Evolutionary conservation across 306 rosid species (phyloP).

Genomic region (Sicyos edulis): DNA sequence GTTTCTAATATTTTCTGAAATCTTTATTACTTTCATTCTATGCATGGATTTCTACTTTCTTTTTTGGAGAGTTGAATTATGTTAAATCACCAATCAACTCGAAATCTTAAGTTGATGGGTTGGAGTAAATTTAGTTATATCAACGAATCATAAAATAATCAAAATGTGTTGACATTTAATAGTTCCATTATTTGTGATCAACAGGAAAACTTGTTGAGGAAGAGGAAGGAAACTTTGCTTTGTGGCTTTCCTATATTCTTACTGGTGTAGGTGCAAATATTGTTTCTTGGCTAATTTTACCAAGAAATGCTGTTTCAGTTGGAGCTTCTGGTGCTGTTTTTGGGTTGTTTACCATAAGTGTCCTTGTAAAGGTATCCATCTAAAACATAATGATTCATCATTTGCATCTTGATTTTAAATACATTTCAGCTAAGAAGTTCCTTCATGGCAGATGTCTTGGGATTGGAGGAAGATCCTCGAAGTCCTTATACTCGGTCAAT

Average conservation of each 20-base stretch:
- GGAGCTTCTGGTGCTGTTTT: constrained; percentile 99
- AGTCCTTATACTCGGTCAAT: constrained; percentile 93
- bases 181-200: constrained; percentile 3
- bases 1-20: background rate
- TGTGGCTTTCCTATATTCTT: constrained; percentile 88
- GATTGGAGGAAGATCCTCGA: constrained; percentile 99
- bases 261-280: constrained; percentile 92
- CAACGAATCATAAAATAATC: background rate
- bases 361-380: constrained; percentile 68
- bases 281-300: constrained; percentile 88
- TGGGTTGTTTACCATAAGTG: constrained; percentile 82
- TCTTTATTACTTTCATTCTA: background rate
- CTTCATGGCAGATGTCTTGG: constrained; percentile 68
- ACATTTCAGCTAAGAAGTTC: background rate
- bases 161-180: constrained; percentile 10
- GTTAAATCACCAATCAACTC: too few species aligned
- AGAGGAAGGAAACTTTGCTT: constrained; percentile 89
- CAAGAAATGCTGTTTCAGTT: constrained; percentile 77
- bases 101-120: too few species aligned
- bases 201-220: constrained; percentile 96
- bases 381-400: background rate
- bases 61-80: background rate
- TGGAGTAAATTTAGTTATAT: too few species aligned
- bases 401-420: background rate
- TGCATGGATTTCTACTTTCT: background rate